Base-by-base conservation (phyloP, 2,329 filamentous ascomycete genomes). In the Botryosphaeria dothidea region DNA sequence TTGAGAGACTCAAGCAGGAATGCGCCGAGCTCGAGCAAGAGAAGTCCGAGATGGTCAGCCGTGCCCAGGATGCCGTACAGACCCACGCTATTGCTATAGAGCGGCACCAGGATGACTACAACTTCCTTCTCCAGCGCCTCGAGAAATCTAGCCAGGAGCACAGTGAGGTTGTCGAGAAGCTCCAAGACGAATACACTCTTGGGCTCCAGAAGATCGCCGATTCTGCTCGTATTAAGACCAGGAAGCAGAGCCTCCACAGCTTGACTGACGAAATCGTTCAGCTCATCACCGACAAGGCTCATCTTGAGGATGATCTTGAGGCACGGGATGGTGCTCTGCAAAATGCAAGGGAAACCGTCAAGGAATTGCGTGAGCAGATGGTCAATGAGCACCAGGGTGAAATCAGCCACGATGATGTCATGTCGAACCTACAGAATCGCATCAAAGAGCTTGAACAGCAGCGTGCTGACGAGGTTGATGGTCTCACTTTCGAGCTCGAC, bases 391-490 rank as follows among this genome's bases (percentile, higher is more conserved):
- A 57, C 29, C 51, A 64, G 23, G 51, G 62, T 31, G 21, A 64
- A n/a, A 64, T 58, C 6, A 43, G n/a, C 17, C 21, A 51, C 52
- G 52, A 57, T 23, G 62, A 64, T 2, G 31, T 64, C 11, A 19
- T 64, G 27, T 17, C 38, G 17, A 49, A 29, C 52, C 62, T 64
- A 8, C 62, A 64, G 52, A 29, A 31, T 31, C 62, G 62, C 4
- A 57, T 64, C 31, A 58, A 57, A 41, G 62, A 64, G 19, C 62
- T 64, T n/a, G 62, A 64, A 41, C 62, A 64, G 43, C 38, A 51
- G 41, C 62, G 52, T 13, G 43, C 51, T 4, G 62, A 64, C 31
- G 62, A 57, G 21, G 43, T 64, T 29, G 27, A 54, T 2, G 49
- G 36, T 21, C 49, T 64, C 17, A 54, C 38, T 13, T n/a, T 5